phyloP scores from a whole-genome alignment of 768 basidiomycete genomes.

The Boletus vermiculosoides region DNA sequence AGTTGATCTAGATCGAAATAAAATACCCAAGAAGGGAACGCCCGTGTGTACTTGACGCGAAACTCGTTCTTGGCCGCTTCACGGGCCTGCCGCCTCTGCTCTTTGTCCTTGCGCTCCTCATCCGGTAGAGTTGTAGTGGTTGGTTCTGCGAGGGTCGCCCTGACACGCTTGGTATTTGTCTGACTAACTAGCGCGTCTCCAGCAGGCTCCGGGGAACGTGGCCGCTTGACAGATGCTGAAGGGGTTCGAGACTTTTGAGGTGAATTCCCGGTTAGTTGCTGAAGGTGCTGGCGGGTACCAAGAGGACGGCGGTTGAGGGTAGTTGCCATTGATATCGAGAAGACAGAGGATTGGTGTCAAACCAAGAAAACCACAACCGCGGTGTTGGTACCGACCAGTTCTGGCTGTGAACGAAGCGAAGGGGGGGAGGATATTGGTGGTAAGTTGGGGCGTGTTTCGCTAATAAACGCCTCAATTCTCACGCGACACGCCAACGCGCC shows the following conservation, averaged over 20 bases:
- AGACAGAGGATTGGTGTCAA: not conserved
- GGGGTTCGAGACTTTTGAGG: slow-evolving; percentile 36
- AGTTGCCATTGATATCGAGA: slow-evolving; percentile 40
- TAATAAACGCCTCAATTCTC: slow-evolving; percentile 21
- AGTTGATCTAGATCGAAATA: slow-evolving; percentile 72
- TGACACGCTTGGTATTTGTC: slow-evolving; percentile 45
- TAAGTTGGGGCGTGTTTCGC: slow-evolving; percentile 1
- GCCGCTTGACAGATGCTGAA: slow-evolving; percentile 42
- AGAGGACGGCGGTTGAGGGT: slow-evolving; percentile 48
- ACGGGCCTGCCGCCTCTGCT: slow-evolving; percentile 49
- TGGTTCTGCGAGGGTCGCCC: slow-evolving; percentile 30
- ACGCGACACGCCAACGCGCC: slow-evolving; percentile 26
- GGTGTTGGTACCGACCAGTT: not conserved
- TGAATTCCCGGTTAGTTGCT: slow-evolving; percentile 34
- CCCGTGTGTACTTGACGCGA: slow-evolving; percentile 76
- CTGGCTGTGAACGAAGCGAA: not conserved
- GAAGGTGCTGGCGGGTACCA: slow-evolving; percentile 40
- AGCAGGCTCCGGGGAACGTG: slow-evolving; percentile 50
- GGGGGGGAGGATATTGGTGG: slow-evolving; percentile 6
- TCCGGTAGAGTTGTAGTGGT: slow-evolving; percentile 28
- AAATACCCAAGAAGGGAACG: slow-evolving; percentile 83
- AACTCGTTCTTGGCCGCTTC: slow-evolving; percentile 68
- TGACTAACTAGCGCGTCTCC: slow-evolving; percentile 31
- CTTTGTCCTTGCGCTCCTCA: slow-evolving; percentile 43
- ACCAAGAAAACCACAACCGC: slow-evolving; percentile 4